Conservation (phyloP, 192 early-diverging fungal species). For the Dispira parvispora region DNA sequence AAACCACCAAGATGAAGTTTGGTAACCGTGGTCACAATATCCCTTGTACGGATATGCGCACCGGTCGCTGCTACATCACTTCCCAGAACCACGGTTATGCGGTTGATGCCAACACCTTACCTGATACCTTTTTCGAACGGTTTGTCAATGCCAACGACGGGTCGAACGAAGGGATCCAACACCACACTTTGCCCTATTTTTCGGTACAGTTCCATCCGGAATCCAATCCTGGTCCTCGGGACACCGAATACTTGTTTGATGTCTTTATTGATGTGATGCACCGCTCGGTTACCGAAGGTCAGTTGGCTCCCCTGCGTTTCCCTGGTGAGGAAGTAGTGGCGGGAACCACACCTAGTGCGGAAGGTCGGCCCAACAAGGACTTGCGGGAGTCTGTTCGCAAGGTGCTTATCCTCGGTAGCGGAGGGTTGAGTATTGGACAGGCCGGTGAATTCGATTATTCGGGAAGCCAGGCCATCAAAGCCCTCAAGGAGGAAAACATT, state of each 20-base stretch:
- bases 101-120: conserved; percentile 67
- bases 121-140: conserved; percentile 54
- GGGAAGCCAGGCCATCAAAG: conserved; percentile 95
- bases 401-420: conserved; percentile 88
- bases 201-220: conserved; percentile 99
- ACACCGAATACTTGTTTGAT: conserved; percentile 96
- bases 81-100: conserved; percentile 99
- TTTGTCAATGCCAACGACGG: conserved; percentile 99
- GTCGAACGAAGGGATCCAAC: conserved; percentile 96
- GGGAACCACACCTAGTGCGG: not conserved
- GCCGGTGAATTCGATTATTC: conserved; percentile 99
- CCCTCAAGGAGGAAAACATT: conserved; percentile 77
- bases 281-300: conserved; percentile 44
- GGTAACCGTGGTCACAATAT: conserved; percentile 99
- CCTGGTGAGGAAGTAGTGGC: conserved; percentile 29
- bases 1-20: conserved; percentile 92
- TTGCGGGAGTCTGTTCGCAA: conserved; percentile 30
- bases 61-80: conserved; percentile 94
- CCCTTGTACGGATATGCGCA: conserved; percentile 90
- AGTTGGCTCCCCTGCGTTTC: conserved; percentile 58
- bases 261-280: conserved; percentile 68
- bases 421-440: conserved; percentile 91
- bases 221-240: conserved; percentile 85
- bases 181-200: conserved; percentile 80
- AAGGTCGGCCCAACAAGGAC: conserved; percentile 18